Evolutionary conservation across 495 filamentous ascomycete genomes (phyloP), one percentile per base, ranked within the genome.

Genomic region (Pyrenula aspistea): DNA sequence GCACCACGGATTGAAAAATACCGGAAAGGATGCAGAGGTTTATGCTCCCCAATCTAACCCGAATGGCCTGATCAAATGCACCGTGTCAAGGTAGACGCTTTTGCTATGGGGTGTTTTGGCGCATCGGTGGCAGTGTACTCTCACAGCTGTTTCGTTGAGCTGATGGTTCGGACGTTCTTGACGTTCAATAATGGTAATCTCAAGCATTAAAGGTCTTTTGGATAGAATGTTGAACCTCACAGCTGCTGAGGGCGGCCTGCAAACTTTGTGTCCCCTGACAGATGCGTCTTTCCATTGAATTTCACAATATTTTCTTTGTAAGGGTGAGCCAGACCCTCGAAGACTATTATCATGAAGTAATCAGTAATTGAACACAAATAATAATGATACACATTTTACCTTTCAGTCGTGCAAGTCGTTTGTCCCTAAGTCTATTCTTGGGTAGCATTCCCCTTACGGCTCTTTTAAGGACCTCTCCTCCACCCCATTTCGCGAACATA

Each of bases 1-100:
- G 93, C 89, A 96, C 79, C 95, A 96, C 73, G 91, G 90, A 22
- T 64, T 89, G 65, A 89, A 96, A 79, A 98, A 98, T 73, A 97
- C 89, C 10, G 93, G 93, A 74, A 89, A 90, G 74, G 85, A 97
- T 59, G 93, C 93, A 57, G 91, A 95, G 68, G 93, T 98, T 49
- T 97, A 89, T 67, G 92, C 87, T 24, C 93, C 93, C 19, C 93
- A 97, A 72, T 86, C 87, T 8, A 79, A 86, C 61, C 93, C 93
- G 52, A 98, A 96, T 67, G 93, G 93, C 49, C 78, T 98, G 59
- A 98, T 98, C 77, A 86, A 95, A 69, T 94, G 91, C 75, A 94
- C 89, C 25, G 90, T 98, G 49, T 81, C 81, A 42, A 83, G 93
- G 51, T 76, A 52, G 22, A 20, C 50, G 15, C 23, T 24, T 15